phyloP scores from a whole-genome alignment of 352 stramenopile genomes.

The Phytophthora crassamura region DNA sequence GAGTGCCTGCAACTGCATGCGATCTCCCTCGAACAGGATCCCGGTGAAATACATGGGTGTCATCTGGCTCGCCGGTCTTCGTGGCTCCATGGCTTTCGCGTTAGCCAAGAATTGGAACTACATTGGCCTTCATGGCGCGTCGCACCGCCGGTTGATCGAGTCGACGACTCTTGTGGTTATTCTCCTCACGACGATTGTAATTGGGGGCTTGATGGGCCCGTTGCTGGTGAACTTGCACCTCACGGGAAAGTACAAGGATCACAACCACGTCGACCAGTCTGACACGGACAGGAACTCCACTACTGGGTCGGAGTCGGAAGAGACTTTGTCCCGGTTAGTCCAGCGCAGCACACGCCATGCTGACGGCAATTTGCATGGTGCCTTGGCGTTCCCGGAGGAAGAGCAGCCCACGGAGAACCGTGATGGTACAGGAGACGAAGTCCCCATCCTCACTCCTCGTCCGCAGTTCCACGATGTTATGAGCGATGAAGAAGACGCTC shows the following conservation, averaged over 20 bases:
- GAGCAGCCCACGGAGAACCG: slow-evolving; percentile 31
- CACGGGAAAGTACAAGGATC: slow-evolving; percentile 47
- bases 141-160: slow-evolving; percentile 83
- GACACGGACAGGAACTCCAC: slow-evolving; percentile 52
- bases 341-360: slow-evolving; percentile 63
- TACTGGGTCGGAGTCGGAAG: slow-evolving; percentile 40
- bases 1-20: slow-evolving; percentile 75
- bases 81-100: slow-evolving; percentile 94
- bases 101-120: slow-evolving; percentile 90
- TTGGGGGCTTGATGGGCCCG: slow-evolving; percentile 79
- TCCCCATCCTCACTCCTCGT: slow-evolving; percentile 64
- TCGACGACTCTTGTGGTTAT: slow-evolving; percentile 90
- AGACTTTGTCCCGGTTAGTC: slow-evolving; percentile 30
- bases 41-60: slow-evolving; percentile 78
- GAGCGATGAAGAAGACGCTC: slow-evolving; percentile 53
- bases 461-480: slow-evolving; percentile 75
- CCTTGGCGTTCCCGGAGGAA: slow-evolving; percentile 42
- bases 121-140: slow-evolving; percentile 65
- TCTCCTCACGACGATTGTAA: slow-evolving; percentile 86
- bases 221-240: slow-evolving; percentile 61
- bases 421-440: slow-evolving; percentile 36
- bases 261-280: slow-evolving; percentile 40
- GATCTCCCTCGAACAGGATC: slow-evolving; percentile 63
- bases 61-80: slow-evolving; percentile 94
- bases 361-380: slow-evolving; percentile 37